These are phyloP conservation scores for Carnegiea gigantea DNA, from an alignment of 179 eudicot species.

Conservation along the genomic window DNA sequence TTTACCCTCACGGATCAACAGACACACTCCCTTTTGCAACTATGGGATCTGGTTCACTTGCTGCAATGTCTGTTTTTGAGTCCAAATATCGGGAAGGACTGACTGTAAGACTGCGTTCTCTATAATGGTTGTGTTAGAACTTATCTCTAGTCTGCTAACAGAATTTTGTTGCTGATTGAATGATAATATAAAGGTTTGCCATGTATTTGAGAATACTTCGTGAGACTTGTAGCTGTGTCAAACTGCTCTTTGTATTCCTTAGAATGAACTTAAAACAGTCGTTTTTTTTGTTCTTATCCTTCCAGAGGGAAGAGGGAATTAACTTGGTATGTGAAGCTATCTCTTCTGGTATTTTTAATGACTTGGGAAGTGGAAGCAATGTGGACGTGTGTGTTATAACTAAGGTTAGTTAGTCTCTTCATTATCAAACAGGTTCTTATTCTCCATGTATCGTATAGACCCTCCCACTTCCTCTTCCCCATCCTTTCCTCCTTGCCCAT, in stretches of 20 bases:
- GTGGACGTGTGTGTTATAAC: constrained; percentile 92
- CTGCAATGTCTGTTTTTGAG: constrained; percentile 95
- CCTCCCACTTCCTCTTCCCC: neutral
- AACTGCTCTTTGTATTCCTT: neutral
- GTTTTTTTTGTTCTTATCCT: neutral
- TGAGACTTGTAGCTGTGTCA: neutral
- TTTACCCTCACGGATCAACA: constrained; percentile 96
- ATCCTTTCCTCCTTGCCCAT: neutral
- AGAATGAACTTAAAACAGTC: neutral
- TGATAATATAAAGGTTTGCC: neutral
- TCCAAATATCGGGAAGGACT: constrained; percentile 85
- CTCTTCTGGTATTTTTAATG: constrained; percentile 86
- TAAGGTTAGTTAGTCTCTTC: constrained; percentile 47
- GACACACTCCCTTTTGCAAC: constrained; percentile 96
- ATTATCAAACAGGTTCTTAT: neutral
- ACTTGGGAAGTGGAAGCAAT: constrained; percentile 98
- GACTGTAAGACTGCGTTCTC: constrained; percentile 52
- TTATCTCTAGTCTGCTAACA: neutral
- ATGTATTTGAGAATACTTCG: neutral
- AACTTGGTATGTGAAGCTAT: constrained; percentile 77
- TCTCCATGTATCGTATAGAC: neutral
- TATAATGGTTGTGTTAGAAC: neutral
- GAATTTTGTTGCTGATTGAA: neutral
- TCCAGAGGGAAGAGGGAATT: constrained; percentile 85
- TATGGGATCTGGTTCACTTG: constrained; percentile 98